Base-by-base conservation (phyloP, 257 asterid genomes). In the Plectranthus barbatus region DNA sequence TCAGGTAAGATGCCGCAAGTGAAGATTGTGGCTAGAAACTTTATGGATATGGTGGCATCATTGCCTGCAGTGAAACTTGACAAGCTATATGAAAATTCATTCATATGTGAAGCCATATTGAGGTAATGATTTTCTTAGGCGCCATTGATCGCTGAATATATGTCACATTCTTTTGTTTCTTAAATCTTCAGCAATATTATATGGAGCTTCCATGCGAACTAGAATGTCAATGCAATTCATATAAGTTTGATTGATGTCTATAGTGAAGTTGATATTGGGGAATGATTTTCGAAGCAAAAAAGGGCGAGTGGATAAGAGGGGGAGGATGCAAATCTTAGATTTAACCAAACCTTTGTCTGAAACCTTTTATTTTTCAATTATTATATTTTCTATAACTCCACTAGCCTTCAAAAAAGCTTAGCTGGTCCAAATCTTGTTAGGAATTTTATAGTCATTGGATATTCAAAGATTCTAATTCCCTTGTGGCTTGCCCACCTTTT, bases 11-110 rank as follows among this genome's bases (percentile, higher is more conserved):
- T 93, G 99, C 97, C 97, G 73, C 95, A 90, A 65, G 95, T 93
- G 67, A 90, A 74, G 77, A 81, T 93, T 44, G 97, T 93, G 3
- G 96, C 99, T 4, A 87, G 81, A 70, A 93, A 93, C 66, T 93
- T 93, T 70, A 87, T 90, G 99, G 99, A 93, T 76, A 93, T 93
- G 97, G 99, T 87, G 85, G 95, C 97, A 52, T 93, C 97, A 29
- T 68, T 93, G 85, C 97, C 99, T 20, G 86, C 94, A 1, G n/a
- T 77, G 73, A 93, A 93, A 76, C 97, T 93, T 9, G 96, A 93
- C 78, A 82, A 73, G 75, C 96, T 92, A 62, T 92, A 86, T 64
- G 86, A 86, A 24, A 92, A 87, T 68, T 80, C 97, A 19, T 92
- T 89, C 81, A 89, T 89, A 56, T 86, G 99, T 68, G 91, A 89